Evolutionary conservation across 2,329 filamentous ascomycete genomes (phyloP), one percentile per base, ranked within the genome.

Genomic region (Pseudogymnoascus sp.): DNA sequence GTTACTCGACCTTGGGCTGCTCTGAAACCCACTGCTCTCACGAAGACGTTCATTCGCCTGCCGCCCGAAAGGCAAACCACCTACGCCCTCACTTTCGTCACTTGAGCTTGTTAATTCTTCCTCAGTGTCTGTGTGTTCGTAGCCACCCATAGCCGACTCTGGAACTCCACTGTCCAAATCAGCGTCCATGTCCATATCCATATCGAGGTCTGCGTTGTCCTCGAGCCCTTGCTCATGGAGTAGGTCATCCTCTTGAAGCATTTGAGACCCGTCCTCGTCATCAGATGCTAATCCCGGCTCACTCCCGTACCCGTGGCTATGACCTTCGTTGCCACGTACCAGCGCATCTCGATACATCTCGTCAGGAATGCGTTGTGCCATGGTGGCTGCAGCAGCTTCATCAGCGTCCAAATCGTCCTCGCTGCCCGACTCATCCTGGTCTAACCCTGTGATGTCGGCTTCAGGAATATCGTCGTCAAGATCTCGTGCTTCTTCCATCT

Each of bases 121-220:
- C 65, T 90, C 88, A 2, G 87, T 88, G 73, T 91, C 88, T 7
- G 88, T 91, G 70, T 91, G 88, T 75, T 91, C 88, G 75, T 90
- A 91, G 66, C 83, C 82, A 25, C 75, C 78, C 68, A 84, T 81
- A 28, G 70, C 72, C 8, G 79, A 84, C 63, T 88, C 85, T 18
- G 87, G 86, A 35, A 90, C 82, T 62, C 88, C 86, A 57, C 84
- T 86, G 70, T 91, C 88, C 39, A 90, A 77, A 69, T 91, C 81
- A n/a, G 80, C 84, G 58, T 82, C 85, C 81, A 87, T 86, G 68
- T 79, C 79, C 75, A 83, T 76, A 64, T 78, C 76, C 60, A 67
- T 65, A 35, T 72, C 72, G 30, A 70, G 71, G 57, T 71, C 72
- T 6, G 67, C 67, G 6, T 66, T 62, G 57, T 65, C 61, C n/a